Conservation (phyloP, 2,329 filamentous ascomycete genomes). For the Lachnellula cervina region DNA sequence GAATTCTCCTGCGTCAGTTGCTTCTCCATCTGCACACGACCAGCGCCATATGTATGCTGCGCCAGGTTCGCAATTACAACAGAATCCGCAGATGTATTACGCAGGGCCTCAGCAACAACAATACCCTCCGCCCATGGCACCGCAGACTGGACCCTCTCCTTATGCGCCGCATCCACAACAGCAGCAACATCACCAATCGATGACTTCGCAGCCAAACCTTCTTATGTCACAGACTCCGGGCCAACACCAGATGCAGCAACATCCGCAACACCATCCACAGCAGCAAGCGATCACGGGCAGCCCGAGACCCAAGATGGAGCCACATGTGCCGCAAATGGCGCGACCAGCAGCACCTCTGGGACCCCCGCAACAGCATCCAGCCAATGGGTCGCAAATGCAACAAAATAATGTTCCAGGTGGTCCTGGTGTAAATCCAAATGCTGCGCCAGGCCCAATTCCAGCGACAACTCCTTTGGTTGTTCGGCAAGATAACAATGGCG, state of each 20-base stretch:
- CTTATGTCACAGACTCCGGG: conserved; percentile 58
- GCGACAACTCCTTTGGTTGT: conserved; percentile 94
- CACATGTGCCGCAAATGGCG: conserved; percentile 58
- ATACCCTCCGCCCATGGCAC: conserved; percentile 59
- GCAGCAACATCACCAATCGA: conserved; percentile 51
- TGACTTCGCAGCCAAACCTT: conserved; percentile 61
- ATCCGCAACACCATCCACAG: conserved; percentile 48
- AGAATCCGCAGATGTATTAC: conserved; percentile 75
- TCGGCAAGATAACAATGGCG: conserved; percentile 89
- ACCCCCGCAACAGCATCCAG: conserved; percentile 35
- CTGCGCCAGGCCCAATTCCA: conserved; percentile 91
- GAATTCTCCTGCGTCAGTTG: conserved; percentile 88
- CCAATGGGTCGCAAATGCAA: conserved; percentile 41
- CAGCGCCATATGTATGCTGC: conserved; percentile 85
- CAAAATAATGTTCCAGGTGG: conserved; percentile 36
- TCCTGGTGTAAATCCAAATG: conserved; percentile 72
- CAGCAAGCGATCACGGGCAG: conserved; percentile 56
- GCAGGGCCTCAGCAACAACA: conserved; percentile 49
- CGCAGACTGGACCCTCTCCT: conserved; percentile 55
- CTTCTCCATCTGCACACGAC: conserved; percentile 83
- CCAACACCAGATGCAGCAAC: conserved; percentile 58
- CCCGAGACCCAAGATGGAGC: conserved; percentile 59
- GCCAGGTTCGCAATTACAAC: conserved; percentile 71
- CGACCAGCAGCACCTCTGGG: conserved; percentile 49
- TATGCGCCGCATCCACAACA: conserved; percentile 54